These are phyloP conservation scores for peach (Prunus persica) DNA, from an alignment of 306 rosid species.

Conservation along the genomic window Prunus_persica_NCBIv2 NC_034009.1:37735001-37735500, in stretches of 20 bases:
- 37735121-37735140: slow-evolving; percentile 51
- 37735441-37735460: slow-evolving; percentile 74
- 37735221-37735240: slow-evolving; percentile 79
- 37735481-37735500: slow-evolving; percentile 81
- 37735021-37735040: slow-evolving; percentile 65
- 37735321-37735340: slow-evolving; percentile 37
- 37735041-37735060: slow-evolving; percentile 89
- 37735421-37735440: slow-evolving; percentile 69
- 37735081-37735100: slow-evolving; percentile 69
- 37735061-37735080: slow-evolving; percentile 85
- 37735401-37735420: slow-evolving; percentile 80
- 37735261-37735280: slow-evolving; percentile 81
- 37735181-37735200: slow-evolving; percentile 48
- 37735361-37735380: slow-evolving; percentile 68
- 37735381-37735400: slow-evolving; percentile 58
- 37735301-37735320: slow-evolving; percentile 36
- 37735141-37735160: slow-evolving; percentile 63
- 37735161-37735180: slow-evolving; percentile 64
- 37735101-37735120: slow-evolving; percentile 42
- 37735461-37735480: slow-evolving; percentile 74
- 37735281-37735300: slow-evolving; percentile 35
- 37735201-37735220: slow-evolving; percentile 66
- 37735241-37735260: slow-evolving; percentile 99
- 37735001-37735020: slow-evolving; percentile 37
- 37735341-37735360: slow-evolving; percentile 72